Conservation (phyloP, 2,329 filamentous ascomycete species). For the Scedosporium aurantiacum region DNA sequence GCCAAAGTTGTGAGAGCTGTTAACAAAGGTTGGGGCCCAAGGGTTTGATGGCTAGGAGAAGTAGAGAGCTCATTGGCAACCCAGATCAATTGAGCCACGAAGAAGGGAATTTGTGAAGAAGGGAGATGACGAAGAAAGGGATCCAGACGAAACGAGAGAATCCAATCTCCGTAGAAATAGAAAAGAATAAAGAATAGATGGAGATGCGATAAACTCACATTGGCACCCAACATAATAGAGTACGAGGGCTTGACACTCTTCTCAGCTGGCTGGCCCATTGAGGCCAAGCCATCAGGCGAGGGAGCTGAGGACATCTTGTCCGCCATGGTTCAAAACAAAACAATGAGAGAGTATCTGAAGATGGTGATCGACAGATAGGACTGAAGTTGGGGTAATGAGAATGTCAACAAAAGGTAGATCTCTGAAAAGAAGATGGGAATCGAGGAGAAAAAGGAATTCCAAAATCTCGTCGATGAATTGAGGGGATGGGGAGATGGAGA, state of each 20-base stretch:
- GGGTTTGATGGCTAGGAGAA: no score
- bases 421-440: constrained; percentile 4
- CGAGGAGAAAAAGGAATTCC: constrained; percentile 5
- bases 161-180: no score
- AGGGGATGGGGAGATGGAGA: constrained; percentile 3
- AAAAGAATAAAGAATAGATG: background rate
- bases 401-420: constrained; percentile 4
- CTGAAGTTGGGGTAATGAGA: background rate
- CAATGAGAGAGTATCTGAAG: background rate
- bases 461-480: background rate
- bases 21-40: no score
- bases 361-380: background rate
- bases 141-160: no score
- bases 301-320: background rate
- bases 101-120: no score
- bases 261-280: background rate
- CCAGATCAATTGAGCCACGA: no score
- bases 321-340: background rate
- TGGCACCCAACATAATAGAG: background rate
- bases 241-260: background rate
- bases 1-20: no score
- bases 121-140: no score
- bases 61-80: no score
- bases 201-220: background rate
- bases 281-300: background rate